Evolutionary conservation across 805 yeast species (phyloP), one percentile per base, ranked within the genome.

Genomic region (Candida khao-thaluensis): DNA sequence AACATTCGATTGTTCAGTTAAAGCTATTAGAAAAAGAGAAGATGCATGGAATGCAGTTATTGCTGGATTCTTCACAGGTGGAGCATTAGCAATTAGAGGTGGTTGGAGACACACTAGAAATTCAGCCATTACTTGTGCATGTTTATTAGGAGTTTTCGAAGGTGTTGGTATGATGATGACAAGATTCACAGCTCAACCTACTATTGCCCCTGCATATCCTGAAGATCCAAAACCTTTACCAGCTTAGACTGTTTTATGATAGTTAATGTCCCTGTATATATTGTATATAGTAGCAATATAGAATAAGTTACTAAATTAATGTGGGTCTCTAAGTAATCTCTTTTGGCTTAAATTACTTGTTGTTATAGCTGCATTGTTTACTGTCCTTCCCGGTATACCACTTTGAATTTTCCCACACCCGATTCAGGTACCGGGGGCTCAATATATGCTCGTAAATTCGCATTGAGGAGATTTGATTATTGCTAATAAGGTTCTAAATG

Each of bases 41-140:
- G 99, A 93, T 64, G 96, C 98, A 5, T 86, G 95, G 86, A 93
- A 93, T 62, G 96, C 97, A 50, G 90, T 93, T 59, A 82, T 91
- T 58, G 97, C 98, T 23, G 99, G 99, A 42, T 89, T 93, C 62
- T 87, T 87, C 72, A 90, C 95, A 31, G 99, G 99, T 76, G 99
- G 99, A 54, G 82, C 98, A 16, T 73, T 93, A 53, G 99, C 98
- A 45, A 80, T 93, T 52, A 88, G 99, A 81, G 99, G 99, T 59
- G 99, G 99, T 38, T 88, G 96, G 90, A 86, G 80, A 71, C 96
- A 91, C 64, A 85, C 95, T 37, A 78, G 97, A 69, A 91, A 89
- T 66, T 85, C 95, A 45, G 98, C 98, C 53, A 89, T 93, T 53
- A 85, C 96, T 21, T 93, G 99, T 81, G 98, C 96, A 24, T 86